Conservation (phyloP, 2,329 filamentous ascomycete genomes). For the Cryphonectria radicalis region DNA sequence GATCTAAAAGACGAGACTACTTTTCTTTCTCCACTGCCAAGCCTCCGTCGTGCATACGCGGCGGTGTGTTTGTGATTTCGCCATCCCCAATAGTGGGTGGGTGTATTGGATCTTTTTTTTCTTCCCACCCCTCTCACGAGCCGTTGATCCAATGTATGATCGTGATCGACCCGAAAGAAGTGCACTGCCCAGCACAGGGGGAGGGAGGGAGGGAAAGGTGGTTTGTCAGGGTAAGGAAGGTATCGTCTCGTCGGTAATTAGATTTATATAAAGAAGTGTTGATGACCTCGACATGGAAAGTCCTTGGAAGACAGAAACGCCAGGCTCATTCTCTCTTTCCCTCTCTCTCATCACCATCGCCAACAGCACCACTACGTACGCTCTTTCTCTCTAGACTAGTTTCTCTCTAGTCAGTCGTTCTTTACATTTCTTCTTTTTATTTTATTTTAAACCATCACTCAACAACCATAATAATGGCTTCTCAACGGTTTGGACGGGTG, state of each 20-base stretch:
- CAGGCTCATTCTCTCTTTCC: not conserved
- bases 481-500: slow-evolving; percentile 4
- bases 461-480: not conserved
- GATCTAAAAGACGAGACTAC: not conserved
- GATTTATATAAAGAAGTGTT: not conserved
- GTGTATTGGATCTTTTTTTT: not conserved
- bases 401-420: not conserved
- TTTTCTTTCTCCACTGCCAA: not conserved
- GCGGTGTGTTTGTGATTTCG: not conserved
- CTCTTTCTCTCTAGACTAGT: not conserved
- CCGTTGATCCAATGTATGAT: not conserved
- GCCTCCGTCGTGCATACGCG: slow-evolving; percentile 3
- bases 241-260: not conserved
- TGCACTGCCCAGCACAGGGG: not conserved
- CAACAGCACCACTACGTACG: not conserved
- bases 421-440: not conserved
- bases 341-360: not conserved
- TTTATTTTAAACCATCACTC: not conserved
- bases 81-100: not conserved
- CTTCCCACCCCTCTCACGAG: not conserved
- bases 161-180: not conserved
- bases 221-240: no score
- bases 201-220: no score
- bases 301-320: not conserved
- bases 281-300: not conserved